These are phyloP conservation scores for Ophiostoma ulmi DNA, from an alignment of 2,329 filamentous ascomycete species.

Conservation along the genomic window DNA sequence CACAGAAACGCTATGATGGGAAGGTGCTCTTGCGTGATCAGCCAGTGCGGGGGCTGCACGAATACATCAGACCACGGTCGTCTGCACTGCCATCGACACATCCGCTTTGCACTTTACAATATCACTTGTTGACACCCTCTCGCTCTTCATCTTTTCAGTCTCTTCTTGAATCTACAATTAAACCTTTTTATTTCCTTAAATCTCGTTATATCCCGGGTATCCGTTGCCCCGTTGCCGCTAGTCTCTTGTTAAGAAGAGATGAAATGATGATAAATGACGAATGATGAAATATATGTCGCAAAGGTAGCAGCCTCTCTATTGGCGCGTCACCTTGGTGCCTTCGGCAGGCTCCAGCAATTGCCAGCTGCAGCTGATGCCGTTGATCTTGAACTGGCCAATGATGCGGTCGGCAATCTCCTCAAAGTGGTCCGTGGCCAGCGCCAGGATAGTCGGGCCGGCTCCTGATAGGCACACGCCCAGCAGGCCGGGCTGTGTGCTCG, in stretches of 20 bases:
- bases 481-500: constrained; percentile 77
- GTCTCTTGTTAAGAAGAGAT: constrained; percentile 14
- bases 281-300: background rate
- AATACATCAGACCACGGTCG: background rate
- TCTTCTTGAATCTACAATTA: background rate
- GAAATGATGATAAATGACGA: constrained; percentile 3
- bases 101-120: no score
- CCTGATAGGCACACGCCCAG: constrained; percentile 93
- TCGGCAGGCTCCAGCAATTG: constrained; percentile 82
- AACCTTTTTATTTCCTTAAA: background rate
- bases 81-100: background rate
- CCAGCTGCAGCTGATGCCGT: constrained; percentile 78
- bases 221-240: constrained; percentile 11
- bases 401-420: constrained; percentile 77
- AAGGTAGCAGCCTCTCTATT: background rate
- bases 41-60: background rate
- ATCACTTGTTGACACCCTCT: no score
- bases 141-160: no score
- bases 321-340: constrained; percentile 46
- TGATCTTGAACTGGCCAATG: constrained; percentile 64
- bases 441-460: constrained; percentile 90
- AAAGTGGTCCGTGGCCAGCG: constrained; percentile 85
- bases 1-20: background rate
- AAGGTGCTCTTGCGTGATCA: background rate
- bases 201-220: constrained; percentile 17